phyloP scores from a whole-genome alignment of 2,329 filamentous ascomycete species.

The Metarhizium sp. region DNA sequence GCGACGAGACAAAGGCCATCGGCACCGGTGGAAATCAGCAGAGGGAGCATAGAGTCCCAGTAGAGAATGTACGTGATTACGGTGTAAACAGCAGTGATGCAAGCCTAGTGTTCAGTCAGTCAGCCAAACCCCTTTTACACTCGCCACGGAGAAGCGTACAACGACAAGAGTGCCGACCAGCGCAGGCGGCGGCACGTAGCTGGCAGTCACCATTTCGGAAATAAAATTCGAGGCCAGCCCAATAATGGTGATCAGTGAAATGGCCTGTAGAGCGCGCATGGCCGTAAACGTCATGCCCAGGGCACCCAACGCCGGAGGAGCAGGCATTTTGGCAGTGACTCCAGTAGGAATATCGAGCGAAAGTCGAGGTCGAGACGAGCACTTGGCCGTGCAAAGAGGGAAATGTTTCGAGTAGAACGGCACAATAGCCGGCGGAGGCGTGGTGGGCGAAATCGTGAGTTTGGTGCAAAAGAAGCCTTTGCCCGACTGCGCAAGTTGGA shows the following conservation, averaged over 20 bases:
- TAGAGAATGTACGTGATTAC: conserved; percentile 75
- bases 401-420: conserved; percentile 32
- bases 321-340: conserved; percentile 29
- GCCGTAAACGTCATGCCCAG: conserved; percentile 71
- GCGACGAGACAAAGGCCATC: conserved; percentile 67
- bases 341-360: conserved; percentile 30
- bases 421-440: conserved; percentile 20
- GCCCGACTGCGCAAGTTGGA: neutral
- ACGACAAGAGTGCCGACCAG: conserved; percentile 72
- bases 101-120: conserved; percentile 46
- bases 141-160: conserved; percentile 42
- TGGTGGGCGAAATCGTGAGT: conserved; percentile 24
- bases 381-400: conserved; percentile 30
- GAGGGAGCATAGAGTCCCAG: conserved; percentile 64
- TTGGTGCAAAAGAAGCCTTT: neutral
- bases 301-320: conserved; percentile 52
- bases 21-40: conserved; percentile 55
- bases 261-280: conserved; percentile 59
- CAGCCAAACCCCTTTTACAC: neutral
- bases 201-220: conserved; percentile 57
- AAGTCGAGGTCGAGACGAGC: conserved; percentile 30
- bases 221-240: conserved; percentile 79
- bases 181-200: conserved; percentile 58
- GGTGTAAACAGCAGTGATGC: conserved; percentile 70
- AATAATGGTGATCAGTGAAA: conserved; percentile 66